Conservation (phyloP, 2,329 filamentous ascomycete species). For the Nemania bipapillata region DNA sequence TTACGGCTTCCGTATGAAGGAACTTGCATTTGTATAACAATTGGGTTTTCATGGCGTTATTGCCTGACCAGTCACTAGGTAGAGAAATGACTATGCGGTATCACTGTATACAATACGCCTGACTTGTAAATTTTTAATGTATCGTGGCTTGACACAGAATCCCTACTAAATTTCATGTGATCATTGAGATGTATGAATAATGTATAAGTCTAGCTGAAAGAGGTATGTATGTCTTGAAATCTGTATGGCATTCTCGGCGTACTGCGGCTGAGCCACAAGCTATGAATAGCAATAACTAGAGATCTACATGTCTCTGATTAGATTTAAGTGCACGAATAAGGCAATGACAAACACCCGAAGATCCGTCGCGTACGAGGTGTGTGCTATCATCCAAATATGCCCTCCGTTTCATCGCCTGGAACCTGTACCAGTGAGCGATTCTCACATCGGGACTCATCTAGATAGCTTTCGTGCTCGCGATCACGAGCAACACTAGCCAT, state of each 20-base stretch:
- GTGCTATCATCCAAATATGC: background rate
- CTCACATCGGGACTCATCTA: background rate
- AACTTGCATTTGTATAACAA: too few relatives aligned
- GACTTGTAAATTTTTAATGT: background rate
- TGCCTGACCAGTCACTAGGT: background rate
- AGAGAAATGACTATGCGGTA: background rate
- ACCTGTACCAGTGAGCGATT: background rate
- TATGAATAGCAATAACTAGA: background rate
- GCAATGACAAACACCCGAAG: background rate
- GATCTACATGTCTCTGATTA: too few relatives aligned
- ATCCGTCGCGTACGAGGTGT: background rate
- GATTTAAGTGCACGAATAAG: too few relatives aligned
- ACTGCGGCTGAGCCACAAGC: background rate
- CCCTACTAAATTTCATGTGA: background rate
- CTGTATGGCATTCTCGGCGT: background rate
- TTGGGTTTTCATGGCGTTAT: background rate
- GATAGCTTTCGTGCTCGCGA: background rate
- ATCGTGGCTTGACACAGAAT: background rate
- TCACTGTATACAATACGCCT: background rate
- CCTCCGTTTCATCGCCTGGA: background rate
- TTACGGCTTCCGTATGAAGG: background rate
- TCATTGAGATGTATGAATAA: background rate
- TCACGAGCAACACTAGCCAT: background rate
- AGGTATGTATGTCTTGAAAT: background rate
- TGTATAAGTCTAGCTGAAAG: background rate